A percentile compares a stretch with the other conserved stretches of the same genome.
Evolutionary conservation across 2,329 filamentous ascomycete species (phyloP).

Genomic region (Arthrobotrys pseudoclavata): DNA sequence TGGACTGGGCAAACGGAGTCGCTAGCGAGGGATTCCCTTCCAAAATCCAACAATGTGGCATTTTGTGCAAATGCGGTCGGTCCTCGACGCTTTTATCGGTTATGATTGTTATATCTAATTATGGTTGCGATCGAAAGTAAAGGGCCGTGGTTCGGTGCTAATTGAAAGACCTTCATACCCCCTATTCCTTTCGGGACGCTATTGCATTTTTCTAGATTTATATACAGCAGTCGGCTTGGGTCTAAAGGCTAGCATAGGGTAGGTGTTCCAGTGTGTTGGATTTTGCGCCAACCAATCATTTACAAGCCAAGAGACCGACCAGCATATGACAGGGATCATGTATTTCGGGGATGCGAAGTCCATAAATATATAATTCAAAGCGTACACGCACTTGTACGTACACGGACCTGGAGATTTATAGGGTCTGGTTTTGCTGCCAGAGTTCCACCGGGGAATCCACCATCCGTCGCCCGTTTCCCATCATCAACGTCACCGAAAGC

Average conservation of each 20-base stretch:
- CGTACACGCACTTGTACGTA: too few species aligned
- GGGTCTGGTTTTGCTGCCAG: conserved; percentile 38
- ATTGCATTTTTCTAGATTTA: conserved; percentile 9
- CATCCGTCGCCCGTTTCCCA: conserved; percentile 12
- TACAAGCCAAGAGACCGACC: conserved; percentile 45
- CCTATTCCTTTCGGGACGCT: not conserved
- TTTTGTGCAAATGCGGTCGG: not conserved
- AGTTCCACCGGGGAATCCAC: conserved; percentile 44
- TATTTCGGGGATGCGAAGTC: not conserved
- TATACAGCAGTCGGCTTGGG: conserved; percentile 12
- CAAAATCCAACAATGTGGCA: conserved; percentile 33
- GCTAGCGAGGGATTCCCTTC: conserved; percentile 31
- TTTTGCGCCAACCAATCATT: conserved; percentile 59
- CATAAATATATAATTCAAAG: too few species aligned
- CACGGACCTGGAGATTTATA: too few species aligned
- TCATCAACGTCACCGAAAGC: conserved; percentile 23
- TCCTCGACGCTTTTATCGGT: not conserved
- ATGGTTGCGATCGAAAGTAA: not conserved
- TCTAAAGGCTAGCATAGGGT: conserved; percentile 18
- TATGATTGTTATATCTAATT: not conserved
- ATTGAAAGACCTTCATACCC: not conserved
- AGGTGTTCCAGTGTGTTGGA: conserved; percentile 49
- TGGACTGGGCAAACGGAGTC: conserved; percentile 53
- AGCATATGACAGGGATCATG: conserved; percentile 45
- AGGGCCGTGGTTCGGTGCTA: not conserved